phyloP scores from a whole-genome alignment of 331 rosid species.

The Malus hybrid region DNA sequence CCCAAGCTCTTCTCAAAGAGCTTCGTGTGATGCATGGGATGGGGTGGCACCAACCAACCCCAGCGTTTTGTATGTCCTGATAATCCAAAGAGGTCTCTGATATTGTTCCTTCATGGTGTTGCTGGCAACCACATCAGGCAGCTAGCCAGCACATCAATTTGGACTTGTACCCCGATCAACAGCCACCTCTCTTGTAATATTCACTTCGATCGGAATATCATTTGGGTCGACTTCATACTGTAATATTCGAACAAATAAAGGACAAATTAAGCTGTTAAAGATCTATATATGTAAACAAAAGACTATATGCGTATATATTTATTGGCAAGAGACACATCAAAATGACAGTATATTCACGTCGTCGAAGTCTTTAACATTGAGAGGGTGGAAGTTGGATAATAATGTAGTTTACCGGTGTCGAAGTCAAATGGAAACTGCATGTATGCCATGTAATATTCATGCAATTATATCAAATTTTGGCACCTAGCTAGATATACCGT shows the following conservation, averaged over 20 bases:
- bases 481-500: background rate
- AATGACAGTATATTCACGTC: background rate
- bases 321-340: background rate
- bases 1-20: background rate
- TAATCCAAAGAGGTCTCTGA: background rate
- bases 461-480: background rate
- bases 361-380: background rate
- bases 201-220: background rate
- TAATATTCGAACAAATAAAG: background rate
- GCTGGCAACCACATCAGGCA: background rate
- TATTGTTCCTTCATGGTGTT: background rate
- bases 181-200: background rate
- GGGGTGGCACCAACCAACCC: background rate
- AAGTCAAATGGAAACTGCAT: background rate
- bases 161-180: background rate
- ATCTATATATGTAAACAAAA: background rate
- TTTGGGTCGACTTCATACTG: background rate
- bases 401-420: background rate
- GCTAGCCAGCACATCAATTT: background rate
- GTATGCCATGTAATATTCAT: constrained; percentile 1
- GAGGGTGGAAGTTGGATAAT: background rate
- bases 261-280: background rate
- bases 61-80: background rate
- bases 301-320: no score
- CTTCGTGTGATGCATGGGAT: background rate